These are phyloP conservation scores for Thermochaetoides dissita DNA, from an alignment of 2,329 filamentous ascomycete species.

Conservation along the genomic window DNA sequence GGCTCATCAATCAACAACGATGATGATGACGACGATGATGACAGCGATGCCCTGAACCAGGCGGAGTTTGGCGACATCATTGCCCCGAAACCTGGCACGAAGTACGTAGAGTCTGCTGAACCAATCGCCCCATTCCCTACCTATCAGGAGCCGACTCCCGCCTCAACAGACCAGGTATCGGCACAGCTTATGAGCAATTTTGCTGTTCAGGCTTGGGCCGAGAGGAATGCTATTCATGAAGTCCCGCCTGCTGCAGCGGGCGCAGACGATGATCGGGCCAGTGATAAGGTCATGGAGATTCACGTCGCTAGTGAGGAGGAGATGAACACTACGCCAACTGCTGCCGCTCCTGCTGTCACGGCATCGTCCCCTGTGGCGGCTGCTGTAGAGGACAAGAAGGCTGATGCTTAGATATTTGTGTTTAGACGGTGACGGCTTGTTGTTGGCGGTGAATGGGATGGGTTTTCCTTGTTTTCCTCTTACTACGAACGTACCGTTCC, in stretches of 20 bases:
- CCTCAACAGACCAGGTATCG: neutral
- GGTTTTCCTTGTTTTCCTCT: no score
- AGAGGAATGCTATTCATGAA: conserved; percentile 14
- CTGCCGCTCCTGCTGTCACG: neutral
- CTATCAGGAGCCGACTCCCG: conserved; percentile 12
- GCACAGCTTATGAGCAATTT: no score
- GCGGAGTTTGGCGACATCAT: conserved; percentile 11
- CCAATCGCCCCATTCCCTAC: conserved; percentile 7
- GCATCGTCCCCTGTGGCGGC: neutral
- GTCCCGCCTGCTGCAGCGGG: conserved; percentile 17
- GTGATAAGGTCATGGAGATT: conserved; percentile 29
- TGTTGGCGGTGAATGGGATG: no score
- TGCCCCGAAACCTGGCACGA: conserved; percentile 13
- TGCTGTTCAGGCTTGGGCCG: no score
- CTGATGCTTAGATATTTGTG: neutral
- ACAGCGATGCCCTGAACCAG: no score
- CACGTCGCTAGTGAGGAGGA: conserved; percentile 16
- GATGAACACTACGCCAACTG: neutral
- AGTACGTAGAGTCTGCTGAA: conserved; percentile 17
- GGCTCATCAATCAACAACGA: conserved; percentile 20
- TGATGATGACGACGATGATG: conserved; percentile 8
- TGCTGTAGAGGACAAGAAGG: neutral
- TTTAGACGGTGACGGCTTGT: neutral
- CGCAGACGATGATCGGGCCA: conserved; percentile 27
- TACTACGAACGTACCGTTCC: no score